A percentile compares a stretch with the other conserved stretches of the same genome.
These are phyloP conservation scores for Candida mattraensis DNA, from an alignment of 805 yeast species.

Conservation along the genomic window DNA sequence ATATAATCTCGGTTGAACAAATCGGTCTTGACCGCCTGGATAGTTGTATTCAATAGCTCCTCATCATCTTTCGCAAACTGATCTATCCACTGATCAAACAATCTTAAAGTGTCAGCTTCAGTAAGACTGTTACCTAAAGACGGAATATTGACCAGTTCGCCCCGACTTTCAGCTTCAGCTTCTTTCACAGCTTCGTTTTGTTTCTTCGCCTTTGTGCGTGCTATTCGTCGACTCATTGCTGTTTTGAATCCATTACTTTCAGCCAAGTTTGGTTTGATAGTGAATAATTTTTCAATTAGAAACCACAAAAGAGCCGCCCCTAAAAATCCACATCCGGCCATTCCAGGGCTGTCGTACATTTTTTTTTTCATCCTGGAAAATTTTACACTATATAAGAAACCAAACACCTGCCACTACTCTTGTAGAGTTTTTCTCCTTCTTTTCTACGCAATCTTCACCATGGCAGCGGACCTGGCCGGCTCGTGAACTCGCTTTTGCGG, in stretches of 20 bases:
- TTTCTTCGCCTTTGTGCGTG: slow-evolving; percentile 31
- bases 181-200: slow-evolving; percentile 14
- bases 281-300: slow-evolving; percentile 3
- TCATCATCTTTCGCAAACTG: slow-evolving; percentile 28
- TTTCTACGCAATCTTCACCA: slow-evolving; percentile 43
- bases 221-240: slow-evolving; percentile 38
- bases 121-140: too few relatives aligned
- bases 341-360: slow-evolving; percentile 4
- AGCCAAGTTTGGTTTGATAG: neutral
- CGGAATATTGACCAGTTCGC: slow-evolving; percentile 24
- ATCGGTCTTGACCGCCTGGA: slow-evolving; percentile 71
- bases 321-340: slow-evolving; percentile 5
- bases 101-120: slow-evolving; percentile 37
- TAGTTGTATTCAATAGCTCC: slow-evolving; percentile 37
- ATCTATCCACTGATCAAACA: slow-evolving; percentile 31
- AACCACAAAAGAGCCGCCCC: slow-evolving; percentile 9
- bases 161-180: slow-evolving; percentile 36
- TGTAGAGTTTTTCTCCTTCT: slow-evolving; percentile 8
- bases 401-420: too few relatives aligned
- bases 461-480: slow-evolving; percentile 27
- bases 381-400: too few relatives aligned
- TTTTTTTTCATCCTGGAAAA: slow-evolving; percentile 2
- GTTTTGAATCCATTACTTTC: too few relatives aligned
- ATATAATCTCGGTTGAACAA: slow-evolving; percentile 69
- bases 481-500: slow-evolving; percentile 13